A percentile compares a stretch with the other conserved stretches of the same genome.
These are phyloP conservation scores for Dichotomopilus funicola DNA, from an alignment of 2,329 filamentous ascomycete species.

Conservation along the genomic window DNA sequence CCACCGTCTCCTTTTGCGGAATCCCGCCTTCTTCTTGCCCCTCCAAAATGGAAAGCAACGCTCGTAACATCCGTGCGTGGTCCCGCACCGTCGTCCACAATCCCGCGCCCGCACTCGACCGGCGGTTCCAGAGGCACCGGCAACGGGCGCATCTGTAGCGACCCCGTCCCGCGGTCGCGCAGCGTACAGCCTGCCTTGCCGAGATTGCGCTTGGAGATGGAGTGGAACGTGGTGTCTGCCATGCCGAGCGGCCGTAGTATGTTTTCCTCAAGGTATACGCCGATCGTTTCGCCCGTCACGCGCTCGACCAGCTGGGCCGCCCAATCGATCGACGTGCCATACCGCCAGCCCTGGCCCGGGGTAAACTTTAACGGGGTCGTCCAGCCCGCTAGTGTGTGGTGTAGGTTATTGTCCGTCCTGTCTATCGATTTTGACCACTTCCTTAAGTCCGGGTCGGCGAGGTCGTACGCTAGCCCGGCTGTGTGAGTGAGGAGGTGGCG, in stretches of 20 bases:
- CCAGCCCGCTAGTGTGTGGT: constrained; percentile 29
- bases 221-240: constrained; percentile 22
- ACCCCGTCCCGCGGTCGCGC: constrained; percentile 14
- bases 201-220: constrained; percentile 10
- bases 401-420: constrained; percentile 26
- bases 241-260: constrained; percentile 27
- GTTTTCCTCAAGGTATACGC: constrained; percentile 23
- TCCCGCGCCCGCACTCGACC: constrained; percentile 38
- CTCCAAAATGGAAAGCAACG: constrained; percentile 25
- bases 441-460: constrained; percentile 33
- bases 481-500: constrained; percentile 45
- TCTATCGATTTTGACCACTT: constrained; percentile 35
- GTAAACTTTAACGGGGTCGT: constrained; percentile 38
- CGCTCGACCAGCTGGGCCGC: constrained; percentile 39
- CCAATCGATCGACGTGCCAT: constrained; percentile 43
- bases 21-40: constrained; percentile 26
- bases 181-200: constrained; percentile 5
- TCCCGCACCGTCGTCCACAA: constrained; percentile 37
- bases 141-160: neutral
- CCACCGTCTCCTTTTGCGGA: constrained; percentile 24
- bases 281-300: constrained; percentile 32
- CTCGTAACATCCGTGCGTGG: constrained; percentile 32
- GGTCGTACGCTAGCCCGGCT: constrained; percentile 40
- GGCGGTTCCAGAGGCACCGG: constrained; percentile 26
- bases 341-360: constrained; percentile 44